phyloP scores from a whole-genome alignment of 2,329 filamentous ascomycete species.

The Xylariaceae sp. region DNA sequence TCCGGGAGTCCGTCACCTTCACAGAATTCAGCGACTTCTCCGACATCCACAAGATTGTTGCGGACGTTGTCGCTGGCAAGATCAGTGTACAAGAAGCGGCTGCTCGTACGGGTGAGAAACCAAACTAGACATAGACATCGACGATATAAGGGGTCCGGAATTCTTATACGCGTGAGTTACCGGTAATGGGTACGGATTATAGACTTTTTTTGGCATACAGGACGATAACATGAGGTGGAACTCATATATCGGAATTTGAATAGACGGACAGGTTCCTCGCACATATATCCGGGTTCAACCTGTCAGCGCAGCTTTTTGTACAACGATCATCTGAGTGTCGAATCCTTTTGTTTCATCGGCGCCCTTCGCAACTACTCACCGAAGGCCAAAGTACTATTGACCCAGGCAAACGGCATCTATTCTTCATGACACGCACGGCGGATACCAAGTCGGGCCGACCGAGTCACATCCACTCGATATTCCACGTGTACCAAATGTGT shows the following conservation, averaged over 20 bases:
- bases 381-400: not conserved
- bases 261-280: slow-evolving; percentile 7
- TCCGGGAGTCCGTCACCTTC: slow-evolving; percentile 78
- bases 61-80: slow-evolving; percentile 71
- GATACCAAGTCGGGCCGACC: not conserved
- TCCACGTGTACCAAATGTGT: not conserved
- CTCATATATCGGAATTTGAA: slow-evolving; percentile 2
- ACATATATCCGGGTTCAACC: slow-evolving; percentile 5
- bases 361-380: not conserved
- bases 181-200: slow-evolving; percentile 3
- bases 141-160: not conserved
- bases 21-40: slow-evolving; percentile 82
- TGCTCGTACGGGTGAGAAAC: slow-evolving; percentile 41
- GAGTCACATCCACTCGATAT: not conserved
- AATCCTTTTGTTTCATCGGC: not conserved
- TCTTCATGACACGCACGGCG: not conserved
- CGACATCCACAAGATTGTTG: slow-evolving; percentile 68
- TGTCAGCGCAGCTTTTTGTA: not conserved
- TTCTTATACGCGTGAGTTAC: not conserved
- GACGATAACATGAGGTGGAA: not conserved
- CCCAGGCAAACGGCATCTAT: not conserved
- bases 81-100: slow-evolving; percentile 61
- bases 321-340: not conserved
- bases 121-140: slow-evolving; percentile 11
- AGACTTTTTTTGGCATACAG: slow-evolving; percentile 1